A percentile compares a stretch with the other conserved stretches of the same genome.
phyloP scores from a whole-genome alignment of 2,329 filamentous ascomycete genomes.

The Botrytis tulipae region DNA sequence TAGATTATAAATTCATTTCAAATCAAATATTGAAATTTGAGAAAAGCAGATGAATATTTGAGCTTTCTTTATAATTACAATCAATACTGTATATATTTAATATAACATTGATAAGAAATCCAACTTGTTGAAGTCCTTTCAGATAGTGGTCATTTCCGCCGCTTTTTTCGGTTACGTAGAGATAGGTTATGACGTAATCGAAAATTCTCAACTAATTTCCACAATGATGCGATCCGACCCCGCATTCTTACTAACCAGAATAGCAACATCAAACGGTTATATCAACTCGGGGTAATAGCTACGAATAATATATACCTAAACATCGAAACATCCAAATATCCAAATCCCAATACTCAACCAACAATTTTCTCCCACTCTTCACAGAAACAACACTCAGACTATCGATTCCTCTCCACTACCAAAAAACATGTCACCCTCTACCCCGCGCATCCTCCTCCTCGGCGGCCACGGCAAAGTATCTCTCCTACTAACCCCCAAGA shows the following conservation, averaged over 20 bases:
- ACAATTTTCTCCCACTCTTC: not conserved
- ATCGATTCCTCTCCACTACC: not conserved
- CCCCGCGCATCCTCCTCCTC: conserved; percentile 49
- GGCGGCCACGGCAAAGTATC: conserved; percentile 81
- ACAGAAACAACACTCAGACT: not conserved
- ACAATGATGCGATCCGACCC: not conserved
- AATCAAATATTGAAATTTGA: too few species aligned
- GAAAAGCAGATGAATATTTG: too few species aligned
- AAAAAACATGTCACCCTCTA: not conserved
- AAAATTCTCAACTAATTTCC: too few species aligned
- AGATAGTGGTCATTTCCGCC: too few species aligned
- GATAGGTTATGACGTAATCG: too few species aligned
- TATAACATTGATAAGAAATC: too few species aligned
- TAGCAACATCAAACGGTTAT: not conserved
- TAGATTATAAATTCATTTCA: too few species aligned
- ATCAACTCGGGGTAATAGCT: not conserved
- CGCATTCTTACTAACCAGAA: not conserved
- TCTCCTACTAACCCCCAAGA: conserved; percentile 70
- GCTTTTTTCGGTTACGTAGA: too few species aligned
- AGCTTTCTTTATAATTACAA: too few species aligned
- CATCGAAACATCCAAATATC: not conserved
- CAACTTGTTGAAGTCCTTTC: too few species aligned
- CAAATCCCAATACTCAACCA: too few species aligned
- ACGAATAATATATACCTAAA: not conserved
- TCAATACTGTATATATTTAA: too few species aligned